Base-by-base conservation (phyloP, 2,329 filamentous ascomycete species). In the Paracorniculantispora psalliotae region DNA sequence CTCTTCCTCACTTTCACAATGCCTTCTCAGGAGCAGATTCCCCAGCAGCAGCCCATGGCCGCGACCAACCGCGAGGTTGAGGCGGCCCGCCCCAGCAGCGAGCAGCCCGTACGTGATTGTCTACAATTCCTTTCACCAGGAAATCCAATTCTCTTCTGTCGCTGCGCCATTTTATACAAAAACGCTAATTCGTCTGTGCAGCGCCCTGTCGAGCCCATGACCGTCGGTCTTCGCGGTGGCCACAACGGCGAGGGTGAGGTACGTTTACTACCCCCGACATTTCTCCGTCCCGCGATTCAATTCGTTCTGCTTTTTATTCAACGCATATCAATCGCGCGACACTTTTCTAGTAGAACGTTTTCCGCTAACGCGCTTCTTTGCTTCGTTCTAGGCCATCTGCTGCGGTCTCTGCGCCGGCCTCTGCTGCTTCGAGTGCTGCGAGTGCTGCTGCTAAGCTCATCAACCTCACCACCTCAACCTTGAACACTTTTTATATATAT, bases 371-470 rank as follows among this genome's bases (percentile, higher is more conserved):
- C n/a, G n/a, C n/a, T n/a, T n/a, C n/a, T n/a, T 48, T 47, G 12
- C 9, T 46, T 10, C 12, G 44, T 46, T 37, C 15, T 17, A 75
- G 73, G 73, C 73, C 15, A 64, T 75, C 50, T 75, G 73, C 67
- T 76, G 73, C 58, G 73, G 73, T 28, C 66, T 75, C 53, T 75
- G 73, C 59, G 72, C 73, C 6, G 73, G 73, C 23, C 66, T 75
- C 4, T 73, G 71, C 63, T 75, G 73, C 63, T 75, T 74, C 58
- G 72, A 75, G 63, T 75, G 63, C 59, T 60, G 62, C 51, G 66
- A 67, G 23, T 67, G 69, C 66, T 70, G 63, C 64, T 73, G 63
- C 64, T 70, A 65, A 61, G n/a, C n/a, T n/a, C n/a, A n/a, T n/a
- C n/a, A n/a, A n/a, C n/a, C 30, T 33, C 30, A 33, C 30, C 30